Conservation (phyloP, 176 grass and related monocot genomes). For the Miscanthus lutarioriparius region DNA sequence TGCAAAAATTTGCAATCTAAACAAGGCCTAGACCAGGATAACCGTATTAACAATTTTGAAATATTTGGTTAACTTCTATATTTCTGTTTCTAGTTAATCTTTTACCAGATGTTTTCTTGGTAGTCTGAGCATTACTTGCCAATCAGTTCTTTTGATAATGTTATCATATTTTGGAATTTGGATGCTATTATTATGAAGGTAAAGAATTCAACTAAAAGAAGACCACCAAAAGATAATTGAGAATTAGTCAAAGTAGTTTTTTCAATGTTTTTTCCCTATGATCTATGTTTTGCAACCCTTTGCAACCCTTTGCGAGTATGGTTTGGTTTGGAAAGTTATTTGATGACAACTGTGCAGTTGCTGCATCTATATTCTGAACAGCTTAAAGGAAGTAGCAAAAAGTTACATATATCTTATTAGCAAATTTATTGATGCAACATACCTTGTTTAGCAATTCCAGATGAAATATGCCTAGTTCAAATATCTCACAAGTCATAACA, state of each 20-base stretch:
- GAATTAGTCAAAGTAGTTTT: not conserved
- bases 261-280: not conserved
- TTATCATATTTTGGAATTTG: not conserved
- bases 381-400: slow-evolving; percentile 3
- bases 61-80: slow-evolving; percentile 12
- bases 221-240: not conserved
- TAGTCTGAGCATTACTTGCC: not conserved
- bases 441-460: not conserved
- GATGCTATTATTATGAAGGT: not conserved
- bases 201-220: not conserved
- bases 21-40: slow-evolving; percentile 16
- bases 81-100: slow-evolving; percentile 19
- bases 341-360: not conserved
- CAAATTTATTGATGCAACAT: not conserved
- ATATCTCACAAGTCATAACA: not conserved
- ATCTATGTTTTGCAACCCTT: not conserved
- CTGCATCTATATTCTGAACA: not conserved
- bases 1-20: too few species aligned
- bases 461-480: not conserved
- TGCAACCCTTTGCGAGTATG: not conserved
- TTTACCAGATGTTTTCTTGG: not conserved
- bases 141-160: not conserved
- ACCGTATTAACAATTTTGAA: slow-evolving; percentile 16
- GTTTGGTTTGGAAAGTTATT: not conserved
- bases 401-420: not conserved